Conservation (phyloP, 1,284 basidiomycete species). For the Ceratobasidium theobromae region DNA sequence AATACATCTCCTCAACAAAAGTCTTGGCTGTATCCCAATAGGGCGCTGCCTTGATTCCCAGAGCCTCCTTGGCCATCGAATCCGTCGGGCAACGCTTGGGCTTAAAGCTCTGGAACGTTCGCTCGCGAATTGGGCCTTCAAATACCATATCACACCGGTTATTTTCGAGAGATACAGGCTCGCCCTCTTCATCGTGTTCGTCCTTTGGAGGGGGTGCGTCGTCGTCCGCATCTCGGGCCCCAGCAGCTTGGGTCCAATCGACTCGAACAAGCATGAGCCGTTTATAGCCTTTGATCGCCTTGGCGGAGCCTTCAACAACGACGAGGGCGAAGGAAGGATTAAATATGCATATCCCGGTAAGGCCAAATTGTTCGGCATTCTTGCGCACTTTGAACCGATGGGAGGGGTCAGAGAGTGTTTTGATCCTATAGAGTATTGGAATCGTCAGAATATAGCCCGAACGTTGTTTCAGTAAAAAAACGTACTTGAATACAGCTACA, state of each 20-base stretch:
- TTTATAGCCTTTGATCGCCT: slow-evolving; percentile 86
- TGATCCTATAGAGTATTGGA: slow-evolving; percentile 57
- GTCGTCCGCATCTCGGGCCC: slow-evolving; percentile 71
- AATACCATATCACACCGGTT: slow-evolving; percentile 92
- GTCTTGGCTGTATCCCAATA: slow-evolving; percentile 95
- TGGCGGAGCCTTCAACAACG: slow-evolving; percentile 89
- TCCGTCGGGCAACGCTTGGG: slow-evolving; percentile 86
- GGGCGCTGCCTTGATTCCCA: slow-evolving; percentile 79
- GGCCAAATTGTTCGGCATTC: slow-evolving; percentile 88
- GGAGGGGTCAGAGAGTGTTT: slow-evolving; percentile 84
- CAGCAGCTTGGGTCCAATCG: slow-evolving; percentile 90
- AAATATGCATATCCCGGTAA: slow-evolving; percentile 89
- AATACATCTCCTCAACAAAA: slow-evolving; percentile 44
- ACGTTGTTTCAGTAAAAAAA: slow-evolving; percentile 36
- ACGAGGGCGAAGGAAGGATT: slow-evolving; percentile 87
- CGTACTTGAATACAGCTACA: slow-evolving; percentile 88
- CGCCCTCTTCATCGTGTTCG: slow-evolving; percentile 48
- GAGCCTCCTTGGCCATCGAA: slow-evolving; percentile 75
- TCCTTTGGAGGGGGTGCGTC: slow-evolving; percentile 54
- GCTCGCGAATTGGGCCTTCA: slow-evolving; percentile 86
- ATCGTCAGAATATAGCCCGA: slow-evolving; percentile 27
- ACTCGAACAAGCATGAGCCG: slow-evolving; percentile 86
- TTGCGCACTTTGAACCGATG: slow-evolving; percentile 96
- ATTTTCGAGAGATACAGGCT: slow-evolving; percentile 63
- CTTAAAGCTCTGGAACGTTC: slow-evolving; percentile 79